phyloP scores from a whole-genome alignment of 139 green algal genomes.

The Chlorella vulgaris region DNA sequence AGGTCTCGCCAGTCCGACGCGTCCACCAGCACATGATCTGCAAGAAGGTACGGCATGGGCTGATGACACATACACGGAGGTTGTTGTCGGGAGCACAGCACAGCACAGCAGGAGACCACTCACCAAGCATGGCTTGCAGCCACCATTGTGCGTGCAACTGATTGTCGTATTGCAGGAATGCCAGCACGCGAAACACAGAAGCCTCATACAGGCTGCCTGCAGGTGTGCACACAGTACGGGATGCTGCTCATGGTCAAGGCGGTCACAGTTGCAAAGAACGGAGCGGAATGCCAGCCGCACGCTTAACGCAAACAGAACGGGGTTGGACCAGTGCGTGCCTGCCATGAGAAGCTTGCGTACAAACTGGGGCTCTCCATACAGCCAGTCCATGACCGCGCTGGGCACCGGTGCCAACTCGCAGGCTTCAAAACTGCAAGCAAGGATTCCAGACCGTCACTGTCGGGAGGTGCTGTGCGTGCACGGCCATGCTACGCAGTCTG shows the following conservation, averaged over 20 bases:
- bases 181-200: background rate
- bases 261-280: background rate
- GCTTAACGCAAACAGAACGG: background rate
- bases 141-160: background rate
- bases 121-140: background rate
- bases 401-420: slow-evolving; percentile 9
- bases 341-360: slow-evolving; percentile 14
- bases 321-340: too few relatives aligned
- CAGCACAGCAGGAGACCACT: too few relatives aligned
- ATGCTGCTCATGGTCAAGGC: background rate
- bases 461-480: background rate
- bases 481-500: background rate
- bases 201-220: background rate
- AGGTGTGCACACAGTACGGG: background rate
- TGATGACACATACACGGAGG: too few relatives aligned
- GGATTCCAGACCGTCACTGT: background rate
- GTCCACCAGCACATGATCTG: slow-evolving; percentile 19
- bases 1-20: background rate
- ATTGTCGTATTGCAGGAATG: slow-evolving; percentile 15
- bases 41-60: background rate
- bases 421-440: background rate
- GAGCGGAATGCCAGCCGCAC: background rate
- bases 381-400: background rate
- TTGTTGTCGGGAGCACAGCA: too few relatives aligned
- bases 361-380: slow-evolving; percentile 17